These are phyloP conservation scores for Calonectria hawksworthii DNA, from an alignment of 2,329 filamentous ascomycete species.

Conservation along the genomic window DNA sequence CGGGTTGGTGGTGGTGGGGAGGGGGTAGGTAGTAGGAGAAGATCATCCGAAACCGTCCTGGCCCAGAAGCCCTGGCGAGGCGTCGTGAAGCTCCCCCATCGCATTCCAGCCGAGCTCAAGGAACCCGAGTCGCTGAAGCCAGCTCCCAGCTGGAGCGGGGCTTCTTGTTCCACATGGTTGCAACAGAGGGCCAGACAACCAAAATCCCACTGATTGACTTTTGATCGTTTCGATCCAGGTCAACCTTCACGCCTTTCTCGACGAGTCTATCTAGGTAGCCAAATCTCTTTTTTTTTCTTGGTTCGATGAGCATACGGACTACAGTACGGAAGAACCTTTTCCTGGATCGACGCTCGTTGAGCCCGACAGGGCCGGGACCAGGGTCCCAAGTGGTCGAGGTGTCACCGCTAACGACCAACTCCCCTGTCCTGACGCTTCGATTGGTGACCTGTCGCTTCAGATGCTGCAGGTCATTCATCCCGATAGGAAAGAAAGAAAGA, in stretches of 20 bases:
- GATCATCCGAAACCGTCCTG: conserved; percentile 9
- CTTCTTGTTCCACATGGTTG: conserved; percentile 1
- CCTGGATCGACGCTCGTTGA: neutral
- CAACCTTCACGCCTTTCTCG: conserved; percentile 4
- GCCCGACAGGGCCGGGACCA: neutral
- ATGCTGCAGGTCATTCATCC: conserved; percentile 29
- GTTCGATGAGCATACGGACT: neutral
- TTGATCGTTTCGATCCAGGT: conserved; percentile 6
- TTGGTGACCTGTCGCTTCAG: conserved; percentile 24
- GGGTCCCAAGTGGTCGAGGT: neutral
- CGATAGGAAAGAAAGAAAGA: neutral
- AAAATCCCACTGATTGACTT: neutral
- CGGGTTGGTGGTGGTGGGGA: neutral
- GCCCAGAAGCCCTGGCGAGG: neutral
- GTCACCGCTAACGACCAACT: conserved; percentile 14
- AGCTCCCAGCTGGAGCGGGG: neutral
- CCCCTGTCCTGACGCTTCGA: conserved; percentile 20
- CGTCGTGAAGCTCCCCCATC: conserved; percentile 7
- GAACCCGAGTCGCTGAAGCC: conserved; percentile 1
- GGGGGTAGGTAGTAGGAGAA: neutral
- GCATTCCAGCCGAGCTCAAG: conserved; percentile 14
- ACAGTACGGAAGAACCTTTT: neutral
- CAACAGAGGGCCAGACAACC: conserved; percentile 1
- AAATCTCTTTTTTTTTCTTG: neutral
- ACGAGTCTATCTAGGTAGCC: conserved; percentile 6